Conservation (phyloP, 2,329 filamentous ascomycete species). For the Bipolaris victoriae region DNA sequence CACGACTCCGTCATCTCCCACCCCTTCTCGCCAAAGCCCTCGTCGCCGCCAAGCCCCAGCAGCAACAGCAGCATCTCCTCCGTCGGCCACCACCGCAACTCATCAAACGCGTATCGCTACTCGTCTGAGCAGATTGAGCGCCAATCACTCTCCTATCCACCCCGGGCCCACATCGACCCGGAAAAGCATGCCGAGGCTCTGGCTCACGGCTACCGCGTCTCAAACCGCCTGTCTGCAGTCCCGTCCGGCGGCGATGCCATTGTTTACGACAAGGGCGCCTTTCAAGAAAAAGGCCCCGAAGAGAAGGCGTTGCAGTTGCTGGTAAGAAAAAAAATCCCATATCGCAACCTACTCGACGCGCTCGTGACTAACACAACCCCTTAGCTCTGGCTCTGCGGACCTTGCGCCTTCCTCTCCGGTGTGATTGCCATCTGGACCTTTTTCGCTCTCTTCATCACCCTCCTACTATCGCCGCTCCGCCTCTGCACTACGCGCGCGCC, state of each 20-base stretch:
- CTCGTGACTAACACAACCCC: conserved; percentile 15
- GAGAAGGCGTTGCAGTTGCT: conserved; percentile 54
- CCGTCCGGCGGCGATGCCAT: conserved; percentile 30
- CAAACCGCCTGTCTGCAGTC: conserved; percentile 27
- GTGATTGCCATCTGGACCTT: conserved; percentile 61
- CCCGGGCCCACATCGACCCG: conserved; percentile 41
- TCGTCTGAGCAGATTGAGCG: conserved; percentile 12
- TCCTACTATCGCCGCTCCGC: conserved; percentile 60
- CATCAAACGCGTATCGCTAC: conserved; percentile 25
- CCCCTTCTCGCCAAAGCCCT: conserved; percentile 44
- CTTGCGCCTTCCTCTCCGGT: conserved; percentile 62
- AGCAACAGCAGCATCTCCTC: conserved; percentile 45
- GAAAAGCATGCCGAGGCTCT: conserved; percentile 39
- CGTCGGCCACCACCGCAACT: conserved; percentile 23
- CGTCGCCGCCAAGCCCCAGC: conserved; percentile 43
- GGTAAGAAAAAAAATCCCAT: conserved; percentile 31
- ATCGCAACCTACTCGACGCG: not conserved
- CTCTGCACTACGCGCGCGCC: conserved; percentile 58
- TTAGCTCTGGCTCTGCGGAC: conserved; percentile 60
- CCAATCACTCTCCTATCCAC: conserved; percentile 27
- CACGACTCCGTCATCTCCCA: conserved; percentile 51
- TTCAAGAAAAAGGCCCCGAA: conserved; percentile 49
- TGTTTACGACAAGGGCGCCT: conserved; percentile 46
- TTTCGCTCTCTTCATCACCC: conserved; percentile 54
- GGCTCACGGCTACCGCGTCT: conserved; percentile 26